A percentile compares a stretch with the other conserved stretches of the same genome.
Evolutionary conservation across 495 filamentous ascomycete genomes (phyloP).

Genomic region (Neurospora cerealis): DNA sequence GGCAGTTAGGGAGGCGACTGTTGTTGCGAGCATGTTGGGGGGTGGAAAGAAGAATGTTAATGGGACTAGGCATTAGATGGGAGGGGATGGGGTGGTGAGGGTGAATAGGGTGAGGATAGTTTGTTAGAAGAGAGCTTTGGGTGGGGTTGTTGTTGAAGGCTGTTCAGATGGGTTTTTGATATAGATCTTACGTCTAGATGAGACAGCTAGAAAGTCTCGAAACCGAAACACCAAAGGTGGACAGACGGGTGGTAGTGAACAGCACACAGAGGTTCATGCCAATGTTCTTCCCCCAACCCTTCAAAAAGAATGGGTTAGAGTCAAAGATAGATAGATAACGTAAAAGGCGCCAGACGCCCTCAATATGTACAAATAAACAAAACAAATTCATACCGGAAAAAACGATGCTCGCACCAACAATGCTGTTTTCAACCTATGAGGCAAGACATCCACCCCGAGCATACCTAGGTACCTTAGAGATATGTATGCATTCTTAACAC

Average conservation of each 20-base stretch:
- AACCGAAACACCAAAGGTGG: not conserved
- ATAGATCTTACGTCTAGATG: not conserved
- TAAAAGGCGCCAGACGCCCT: not conserved
- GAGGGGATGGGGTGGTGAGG: constrained; percentile 8
- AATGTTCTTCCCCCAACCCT: not conserved
- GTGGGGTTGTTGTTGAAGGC: not conserved
- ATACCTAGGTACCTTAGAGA: not conserved
- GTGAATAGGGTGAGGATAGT: not conserved
- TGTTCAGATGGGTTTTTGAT: not conserved
- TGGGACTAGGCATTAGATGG: constrained; percentile 13
- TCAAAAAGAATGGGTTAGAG: not conserved
- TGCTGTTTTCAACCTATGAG: not conserved
- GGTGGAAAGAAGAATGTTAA: constrained; percentile 43
- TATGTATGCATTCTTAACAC: not conserved
- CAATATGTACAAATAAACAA: not conserved
- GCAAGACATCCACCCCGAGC: not conserved
- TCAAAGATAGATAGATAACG: not conserved
- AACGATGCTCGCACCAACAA: not conserved
- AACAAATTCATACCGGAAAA: not conserved
- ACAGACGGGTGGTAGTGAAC: not conserved
- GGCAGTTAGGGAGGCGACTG: constrained; percentile 68
- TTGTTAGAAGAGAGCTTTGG: not conserved
- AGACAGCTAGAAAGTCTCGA: not conserved
- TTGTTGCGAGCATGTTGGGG: constrained; percentile 57
- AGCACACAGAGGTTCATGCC: not conserved